Evolutionary conservation across 2,329 filamentous ascomycete species (phyloP), one percentile per base, ranked within the genome.

Genomic region (Volutella citrinella): DNA sequence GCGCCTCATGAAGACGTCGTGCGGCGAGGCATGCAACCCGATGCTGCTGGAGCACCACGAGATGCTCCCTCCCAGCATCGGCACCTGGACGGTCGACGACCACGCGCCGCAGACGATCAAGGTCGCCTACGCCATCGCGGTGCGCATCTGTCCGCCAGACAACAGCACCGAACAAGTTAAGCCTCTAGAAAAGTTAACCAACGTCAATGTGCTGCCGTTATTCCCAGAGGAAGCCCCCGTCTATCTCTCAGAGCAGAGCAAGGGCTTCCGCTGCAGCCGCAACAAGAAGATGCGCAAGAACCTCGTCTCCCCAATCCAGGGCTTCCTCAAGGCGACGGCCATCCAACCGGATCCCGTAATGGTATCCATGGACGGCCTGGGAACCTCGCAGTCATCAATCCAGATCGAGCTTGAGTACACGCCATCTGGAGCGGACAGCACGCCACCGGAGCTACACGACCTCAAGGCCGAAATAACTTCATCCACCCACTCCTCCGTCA

Each of bases 1-100:
- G 43, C 68, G 77, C 34, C 69, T 80, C 39, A 78, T 74, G 13
- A 61, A 78, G 30, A 67, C 66, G 38, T 73, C 75, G n/a, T 80
- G 76, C 63, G n/a, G n/a, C n/a, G n/a, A n/a, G n/a, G n/a, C n/a
- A n/a, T n/a, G n/a, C n/a, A n/a, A n/a, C n/a, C n/a, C n/a, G n/a
- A n/a, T n/a, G n/a, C n/a, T n/a, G n/a, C n/a, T n/a, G n/a, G n/a
- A n/a, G n/a, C n/a, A n/a, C n/a, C n/a, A n/a, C n/a, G n/a, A n/a
- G n/a, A n/a, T n/a, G n/a, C n/a, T n/a, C n/a, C n/a, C n/a, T n/a
- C 48, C 48, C 3, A 50, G 43, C 2, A 9, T 50, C 12, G 48
- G 48, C 5, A 22, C 32, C 1, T 51, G 43, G 46, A 42, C 49
- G 5, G 33, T 36, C 5, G 36, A 46, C n/a, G 48, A 51, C 5